Evolutionary conservation across 2,329 filamentous ascomycete species (phyloP).

Genomic region (Aspergillus tanneri): DNA sequence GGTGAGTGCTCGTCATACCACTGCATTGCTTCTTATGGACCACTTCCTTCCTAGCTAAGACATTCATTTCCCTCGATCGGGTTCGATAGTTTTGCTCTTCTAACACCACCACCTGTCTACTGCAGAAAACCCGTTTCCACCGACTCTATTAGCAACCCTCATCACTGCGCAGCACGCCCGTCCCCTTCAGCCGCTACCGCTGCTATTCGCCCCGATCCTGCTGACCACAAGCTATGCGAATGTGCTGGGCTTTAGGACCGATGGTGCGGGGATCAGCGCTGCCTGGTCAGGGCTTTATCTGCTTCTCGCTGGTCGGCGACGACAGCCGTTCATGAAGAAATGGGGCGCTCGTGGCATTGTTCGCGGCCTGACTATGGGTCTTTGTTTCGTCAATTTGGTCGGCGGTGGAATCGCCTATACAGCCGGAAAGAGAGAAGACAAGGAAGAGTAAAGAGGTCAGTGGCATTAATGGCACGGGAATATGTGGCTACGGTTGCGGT

Average conservation of each 20-base stretch:
- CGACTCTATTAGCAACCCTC: constrained; percentile 64
- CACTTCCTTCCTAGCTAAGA: too few relatives aligned
- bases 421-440: constrained; percentile 43
- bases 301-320: constrained; percentile 60
- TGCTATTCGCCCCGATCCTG: constrained; percentile 66
- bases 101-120: too few relatives aligned
- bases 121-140: constrained; percentile 63
- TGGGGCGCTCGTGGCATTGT: constrained; percentile 47
- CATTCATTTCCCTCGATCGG: too few relatives aligned
- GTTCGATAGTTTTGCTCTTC: too few relatives aligned
- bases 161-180: constrained; percentile 65
- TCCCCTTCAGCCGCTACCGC: constrained; percentile 65
- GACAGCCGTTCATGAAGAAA: constrained; percentile 47
- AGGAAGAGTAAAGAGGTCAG: constrained; percentile 28
- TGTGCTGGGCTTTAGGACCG: constrained; percentile 60
- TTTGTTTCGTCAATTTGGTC: constrained; percentile 48
- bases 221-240: constrained; percentile 67
- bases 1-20: constrained; percentile 29
- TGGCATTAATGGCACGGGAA: not conserved
- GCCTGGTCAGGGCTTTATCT: constrained; percentile 66
- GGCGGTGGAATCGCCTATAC: constrained; percentile 49
- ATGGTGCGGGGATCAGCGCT: constrained; percentile 62
- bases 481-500: not conserved
- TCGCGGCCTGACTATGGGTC: constrained; percentile 47
- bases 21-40: constrained; percentile 6